These are phyloP conservation scores for Xylaria nigripes DNA, from an alignment of 495 filamentous ascomycete species.

Conservation along the genomic window DNA sequence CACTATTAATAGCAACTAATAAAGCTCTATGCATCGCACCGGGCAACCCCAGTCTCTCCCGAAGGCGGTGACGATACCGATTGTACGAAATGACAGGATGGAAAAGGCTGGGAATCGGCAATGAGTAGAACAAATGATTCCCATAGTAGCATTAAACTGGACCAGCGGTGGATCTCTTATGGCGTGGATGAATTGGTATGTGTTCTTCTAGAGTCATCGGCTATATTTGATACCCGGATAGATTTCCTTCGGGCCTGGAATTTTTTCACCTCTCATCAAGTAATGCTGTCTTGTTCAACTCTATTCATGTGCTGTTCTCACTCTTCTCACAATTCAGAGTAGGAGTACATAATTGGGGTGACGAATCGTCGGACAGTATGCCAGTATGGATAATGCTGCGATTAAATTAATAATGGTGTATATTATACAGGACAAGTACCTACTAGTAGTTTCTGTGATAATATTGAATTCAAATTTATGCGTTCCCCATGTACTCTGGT, in stretches of 20 bases:
- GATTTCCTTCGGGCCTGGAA: conserved; percentile 24
- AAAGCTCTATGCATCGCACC: not conserved
- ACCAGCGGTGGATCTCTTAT: conserved; percentile 13
- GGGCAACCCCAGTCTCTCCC: not conserved
- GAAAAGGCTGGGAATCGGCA: conserved; percentile 1
- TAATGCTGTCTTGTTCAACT: not conserved
- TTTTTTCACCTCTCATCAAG: conserved; percentile 7
- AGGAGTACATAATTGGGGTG: no score
- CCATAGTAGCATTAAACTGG: conserved; percentile 10
- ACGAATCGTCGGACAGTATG: no score
- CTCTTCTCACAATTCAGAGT: no score
- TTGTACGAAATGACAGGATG: not conserved
- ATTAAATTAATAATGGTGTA: no score
- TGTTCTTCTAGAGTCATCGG: conserved; percentile 12
- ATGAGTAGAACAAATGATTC: conserved; percentile 10
- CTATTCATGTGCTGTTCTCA: no score
- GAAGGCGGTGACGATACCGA: not conserved
- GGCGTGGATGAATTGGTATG: conserved; percentile 8
- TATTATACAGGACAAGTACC: no score
- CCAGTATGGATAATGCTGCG: no score
- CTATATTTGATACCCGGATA: conserved; percentile 32
- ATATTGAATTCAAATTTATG: no score
- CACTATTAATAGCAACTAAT: conserved; percentile 8
- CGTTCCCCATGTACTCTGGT: no score
- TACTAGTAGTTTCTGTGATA: no score